Conservation (phyloP, 1,139 yeast genomes). For the Yamadazyma kanchanaburiensis region DNA sequence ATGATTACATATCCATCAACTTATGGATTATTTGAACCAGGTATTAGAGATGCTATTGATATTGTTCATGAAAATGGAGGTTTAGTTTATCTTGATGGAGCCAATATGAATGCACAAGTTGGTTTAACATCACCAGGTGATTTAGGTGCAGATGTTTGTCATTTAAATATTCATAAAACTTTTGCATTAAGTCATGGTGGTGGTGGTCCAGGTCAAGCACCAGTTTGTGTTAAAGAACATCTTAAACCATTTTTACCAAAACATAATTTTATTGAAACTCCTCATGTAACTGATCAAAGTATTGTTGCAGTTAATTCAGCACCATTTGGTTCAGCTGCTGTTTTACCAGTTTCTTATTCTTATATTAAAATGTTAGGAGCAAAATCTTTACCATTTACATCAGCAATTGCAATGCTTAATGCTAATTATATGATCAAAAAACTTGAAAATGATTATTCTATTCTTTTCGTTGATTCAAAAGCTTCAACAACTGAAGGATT, state of each 20-base stretch:
- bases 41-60: constrained; percentile 79
- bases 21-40: constrained; percentile 93
- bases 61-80: constrained; percentile 86
- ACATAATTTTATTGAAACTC: constrained; percentile 63
- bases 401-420: constrained; percentile 85
- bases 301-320: constrained; percentile 86
- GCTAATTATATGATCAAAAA: constrained; percentile 93
- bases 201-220: constrained; percentile 99
- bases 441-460: constrained; percentile 65
- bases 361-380: constrained; percentile 94
- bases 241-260: constrained; percentile 79
- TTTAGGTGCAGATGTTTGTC: constrained; percentile 98
- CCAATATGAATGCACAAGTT: constrained; percentile 98
- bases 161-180: constrained; percentile 92
- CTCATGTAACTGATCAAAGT: constrained; percentile 51
- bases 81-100: constrained; percentile 96
- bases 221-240: constrained; percentile 88
- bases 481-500: constrained; percentile 46
- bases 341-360: constrained; percentile 89
- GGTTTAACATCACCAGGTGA: constrained; percentile 98
- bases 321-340: constrained; percentile 93
- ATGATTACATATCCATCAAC: constrained; percentile 99
- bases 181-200: constrained; percentile 99
- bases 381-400: constrained; percentile 75
- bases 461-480: constrained; percentile 63